Base-by-base conservation (phyloP, 2,329 filamentous ascomycete species). In the Pseudohalonectria lignicola region DNA sequence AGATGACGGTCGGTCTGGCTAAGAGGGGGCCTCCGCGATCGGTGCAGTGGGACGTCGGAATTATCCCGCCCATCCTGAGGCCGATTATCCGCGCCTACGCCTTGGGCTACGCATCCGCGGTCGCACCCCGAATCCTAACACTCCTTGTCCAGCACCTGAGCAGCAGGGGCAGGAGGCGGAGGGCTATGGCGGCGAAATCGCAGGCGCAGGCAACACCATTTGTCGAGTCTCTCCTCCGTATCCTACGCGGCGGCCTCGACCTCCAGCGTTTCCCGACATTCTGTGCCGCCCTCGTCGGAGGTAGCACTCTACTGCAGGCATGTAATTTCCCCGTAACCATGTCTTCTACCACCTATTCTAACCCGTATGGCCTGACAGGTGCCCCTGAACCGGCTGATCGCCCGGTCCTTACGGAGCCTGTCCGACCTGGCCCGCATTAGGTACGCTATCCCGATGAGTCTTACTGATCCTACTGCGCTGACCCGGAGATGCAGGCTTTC, bases 261-360 rank as follows among this genome's bases (percentile, higher is more conserved):
- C 57, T 61, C 39, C 67, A 69, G 42, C 64, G 74, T 8, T 80
- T 80, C 48, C 74, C 76, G 31, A 63, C 74, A 4, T 80, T 80
- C 50, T 80, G 76, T 51, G 76, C 74, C 7, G 61, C 66, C 6
- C 56, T 80, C 9, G 68, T 74, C 29, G 76, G 76, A 25, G 74
- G 75, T 29, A 71, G 68, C 44, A 76, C 74, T 18, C 52, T 79
- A n/a, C 51, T 79, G n/a, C 66, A 77, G 63, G 36, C 19, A 37
- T 19, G 74, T 71, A 58, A 48, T 63, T 49, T 29, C 28, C 23
- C 17, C 21, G 11, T 4, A 8, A 19, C 7, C 16, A 21, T 23
- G 6, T 13, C 7, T 8, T 32, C 17, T 7, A 9, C 13, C n/a
- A 21, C n/a, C 15, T 4, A 37, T 33, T 16, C 12, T 9, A n/a